Evolutionary conservation across 106 monocot genomes (phyloP).

Genomic region (Dendrobium nobile): DNA sequence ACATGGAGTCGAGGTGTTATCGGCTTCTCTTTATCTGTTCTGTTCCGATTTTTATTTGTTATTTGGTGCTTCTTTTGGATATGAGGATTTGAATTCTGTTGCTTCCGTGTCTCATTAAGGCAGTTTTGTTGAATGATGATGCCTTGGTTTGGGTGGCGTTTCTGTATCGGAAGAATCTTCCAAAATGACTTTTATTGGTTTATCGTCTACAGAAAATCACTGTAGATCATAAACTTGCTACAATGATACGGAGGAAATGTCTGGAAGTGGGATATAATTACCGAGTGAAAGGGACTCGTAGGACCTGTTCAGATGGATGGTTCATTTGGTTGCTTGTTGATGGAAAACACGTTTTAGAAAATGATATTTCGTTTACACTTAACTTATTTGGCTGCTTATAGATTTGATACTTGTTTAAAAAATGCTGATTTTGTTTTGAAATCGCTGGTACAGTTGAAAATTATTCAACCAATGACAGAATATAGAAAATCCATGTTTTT

Average conservation of each 20-base stretch:
- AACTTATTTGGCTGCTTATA: too few species aligned
- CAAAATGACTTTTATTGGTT: neutral
- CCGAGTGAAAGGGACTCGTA: too few species aligned
- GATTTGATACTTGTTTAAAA: too few species aligned
- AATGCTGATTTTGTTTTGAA: neutral
- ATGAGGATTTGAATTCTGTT: neutral
- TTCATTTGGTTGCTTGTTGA: neutral
- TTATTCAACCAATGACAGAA: neutral
- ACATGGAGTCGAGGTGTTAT: neutral
- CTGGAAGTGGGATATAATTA: too few species aligned
- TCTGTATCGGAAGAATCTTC: neutral
- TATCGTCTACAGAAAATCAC: neutral
- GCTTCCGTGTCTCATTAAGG: neutral
- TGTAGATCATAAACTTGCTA: neutral
- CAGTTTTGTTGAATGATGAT: neutral
- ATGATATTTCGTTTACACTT: neutral
- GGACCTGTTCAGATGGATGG: too few species aligned
- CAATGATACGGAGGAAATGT: neutral
- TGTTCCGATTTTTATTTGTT: neutral
- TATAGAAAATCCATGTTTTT: neutral
- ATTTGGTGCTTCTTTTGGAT: neutral
- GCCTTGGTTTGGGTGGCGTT: neutral
- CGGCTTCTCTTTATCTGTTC: neutral
- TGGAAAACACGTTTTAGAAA: neutral
- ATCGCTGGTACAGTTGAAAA: neutral